Evolutionary conservation across 2,329 filamentous ascomycete species (phyloP), one percentile per base, ranked within the genome.

Genomic region (Xylariaceae sp.): DNA sequence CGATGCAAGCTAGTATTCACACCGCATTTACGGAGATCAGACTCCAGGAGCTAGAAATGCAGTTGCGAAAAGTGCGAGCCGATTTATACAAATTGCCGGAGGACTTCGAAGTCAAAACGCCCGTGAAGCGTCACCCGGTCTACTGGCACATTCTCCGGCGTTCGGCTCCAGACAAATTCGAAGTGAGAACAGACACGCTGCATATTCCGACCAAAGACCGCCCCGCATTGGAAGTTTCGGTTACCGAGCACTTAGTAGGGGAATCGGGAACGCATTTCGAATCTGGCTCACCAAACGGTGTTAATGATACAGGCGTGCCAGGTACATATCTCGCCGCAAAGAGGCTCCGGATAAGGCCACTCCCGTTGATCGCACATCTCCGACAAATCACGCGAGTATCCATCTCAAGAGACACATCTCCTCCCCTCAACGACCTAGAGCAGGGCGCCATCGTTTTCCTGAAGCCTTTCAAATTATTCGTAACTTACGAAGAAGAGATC

Each of bases 301-400:
- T 21, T n/a, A 32, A 9, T 19, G 15, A 3, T 9, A 49, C 40
- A 7, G 46, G 32, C 1, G 18, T 32, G 10, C 16, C 18, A 13
- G 41, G 5, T 5, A 51, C 53, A 12, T 16, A 47, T 5, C 4
- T 34, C 16, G 15, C 12, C 10, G 22, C 53, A 6, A 32, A 48
- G 15, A 52, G 45, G 7, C 53, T 55, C 21, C 53, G 53, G 21
- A 30, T 55, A 26, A 43, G 53, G 29, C 30, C 53, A 16, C 48
- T 49, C 3, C 49, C 26, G 12, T 16, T 55, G 34, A 22, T 55
- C 29, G 30, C 44, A 36, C 48, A 52, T 22, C 32, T 55, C 19
- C 39, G 44, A 39, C 36, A 21, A 26, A 15, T 52, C 13, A 55
- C 53, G 3, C n/a, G 22, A 30, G 47, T 36, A 21, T 15, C 22